A percentile compares a stretch with the other conserved stretches of the same genome.
Evolutionary conservation across 768 basidiomycete genomes (phyloP).

Genomic region (Gautieria morchelliformis): DNA sequence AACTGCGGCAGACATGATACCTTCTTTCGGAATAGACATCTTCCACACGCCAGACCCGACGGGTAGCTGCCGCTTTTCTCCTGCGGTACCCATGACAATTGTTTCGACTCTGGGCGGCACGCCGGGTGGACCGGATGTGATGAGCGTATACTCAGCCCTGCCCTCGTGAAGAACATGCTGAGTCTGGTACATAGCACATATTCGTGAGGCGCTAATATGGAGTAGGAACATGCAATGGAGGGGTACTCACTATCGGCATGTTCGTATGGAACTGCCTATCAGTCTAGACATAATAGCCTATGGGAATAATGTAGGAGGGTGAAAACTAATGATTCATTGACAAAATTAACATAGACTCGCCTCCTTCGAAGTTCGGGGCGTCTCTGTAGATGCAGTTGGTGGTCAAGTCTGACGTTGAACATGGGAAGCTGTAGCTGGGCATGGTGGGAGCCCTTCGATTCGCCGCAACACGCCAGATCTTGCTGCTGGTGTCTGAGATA

Average conservation of each 20-base stretch:
- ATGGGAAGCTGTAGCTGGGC: background rate
- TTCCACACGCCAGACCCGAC: conserved; percentile 27
- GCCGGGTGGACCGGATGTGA: conserved; percentile 21
- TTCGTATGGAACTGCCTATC: conserved; percentile 16
- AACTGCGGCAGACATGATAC: conserved; percentile 12
- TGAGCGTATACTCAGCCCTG: conserved; percentile 40
- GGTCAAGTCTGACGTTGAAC: background rate
- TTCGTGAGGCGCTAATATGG: background rate
- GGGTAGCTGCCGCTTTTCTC: conserved; percentile 39
- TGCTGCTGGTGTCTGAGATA: no score
- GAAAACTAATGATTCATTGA: background rate
- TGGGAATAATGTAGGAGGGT: background rate
- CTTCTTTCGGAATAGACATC: conserved; percentile 23
- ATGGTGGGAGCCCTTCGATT: background rate
- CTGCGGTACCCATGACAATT: conserved; percentile 33
- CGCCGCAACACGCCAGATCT: no score
- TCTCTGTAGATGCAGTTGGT: background rate
- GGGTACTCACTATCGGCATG: background rate
- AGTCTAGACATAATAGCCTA: conserved; percentile 29
- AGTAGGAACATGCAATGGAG: background rate
- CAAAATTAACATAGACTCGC: background rate
- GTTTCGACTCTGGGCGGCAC: conserved; percentile 26
- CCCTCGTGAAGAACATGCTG: conserved; percentile 44
- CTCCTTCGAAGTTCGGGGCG: background rate
- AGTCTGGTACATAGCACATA: conserved; percentile 28